phyloP scores from a whole-genome alignment of 345 rosid genomes.

The Bruguiera parviflora region DNA sequence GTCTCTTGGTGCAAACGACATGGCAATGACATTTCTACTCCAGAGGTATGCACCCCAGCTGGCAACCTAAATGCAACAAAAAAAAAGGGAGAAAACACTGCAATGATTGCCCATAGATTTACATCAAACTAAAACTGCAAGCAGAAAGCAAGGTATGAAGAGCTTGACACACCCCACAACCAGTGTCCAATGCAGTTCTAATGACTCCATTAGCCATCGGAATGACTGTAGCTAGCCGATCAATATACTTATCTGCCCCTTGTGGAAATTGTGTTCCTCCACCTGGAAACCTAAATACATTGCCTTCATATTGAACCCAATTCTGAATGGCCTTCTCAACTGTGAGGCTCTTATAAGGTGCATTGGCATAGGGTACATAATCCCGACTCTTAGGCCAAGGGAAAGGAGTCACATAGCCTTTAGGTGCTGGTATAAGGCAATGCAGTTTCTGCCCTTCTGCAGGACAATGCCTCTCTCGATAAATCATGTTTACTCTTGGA shows the following conservation, averaged over 20 bases:
- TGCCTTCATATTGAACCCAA: conserved; percentile 97
- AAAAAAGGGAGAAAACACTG: neutral
- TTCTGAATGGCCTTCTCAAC: conserved; percentile 99
- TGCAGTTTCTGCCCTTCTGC: conserved; percentile 63
- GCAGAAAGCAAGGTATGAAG: neutral
- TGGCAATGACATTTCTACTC: conserved; percentile 91
- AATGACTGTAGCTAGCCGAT: conserved; percentile 85
- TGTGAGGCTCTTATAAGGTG: conserved; percentile 94
- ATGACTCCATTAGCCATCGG: conserved; percentile 86
- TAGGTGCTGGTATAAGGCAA: conserved; percentile 87
- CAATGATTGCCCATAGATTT: neutral
- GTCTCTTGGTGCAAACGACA: conserved; percentile 99
- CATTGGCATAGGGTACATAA: conserved; percentile 95
- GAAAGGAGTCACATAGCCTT: conserved; percentile 93
- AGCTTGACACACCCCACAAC: conserved; percentile 82
- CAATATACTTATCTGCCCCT: conserved; percentile 94
- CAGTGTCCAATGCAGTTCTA: conserved; percentile 95
- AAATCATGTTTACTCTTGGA: conserved; percentile 85
- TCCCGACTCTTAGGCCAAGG: conserved; percentile 99
- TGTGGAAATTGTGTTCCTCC: conserved; percentile 99
- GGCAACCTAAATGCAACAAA: conserved; percentile 58
- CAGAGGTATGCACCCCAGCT: conserved; percentile 98
- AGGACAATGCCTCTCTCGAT: conserved; percentile 92
- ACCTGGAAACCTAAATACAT: conserved; percentile 93
- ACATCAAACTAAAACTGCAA: neutral